phyloP scores from a whole-genome alignment of 139 green algal species.

The Desmodesmus armatus region DNA sequence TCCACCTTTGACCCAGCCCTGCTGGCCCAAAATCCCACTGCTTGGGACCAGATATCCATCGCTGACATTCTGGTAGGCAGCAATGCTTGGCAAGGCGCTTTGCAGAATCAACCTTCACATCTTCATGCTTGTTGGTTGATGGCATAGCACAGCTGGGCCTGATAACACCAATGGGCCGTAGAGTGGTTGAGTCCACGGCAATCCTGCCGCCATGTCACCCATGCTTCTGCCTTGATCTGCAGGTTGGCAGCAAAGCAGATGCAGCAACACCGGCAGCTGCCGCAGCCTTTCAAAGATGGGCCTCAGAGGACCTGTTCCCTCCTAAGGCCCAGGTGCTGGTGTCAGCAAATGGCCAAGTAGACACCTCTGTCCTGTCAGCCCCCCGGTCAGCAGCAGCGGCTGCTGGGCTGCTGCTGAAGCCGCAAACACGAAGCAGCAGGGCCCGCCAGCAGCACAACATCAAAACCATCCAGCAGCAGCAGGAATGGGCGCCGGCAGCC shows the following conservation, averaged over 20 bases:
- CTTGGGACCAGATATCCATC: slow-evolving; percentile 59
- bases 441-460: slow-evolving; percentile 7
- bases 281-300: background rate
- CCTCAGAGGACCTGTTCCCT: slow-evolving; percentile 52
- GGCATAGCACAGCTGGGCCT: too few relatives aligned
- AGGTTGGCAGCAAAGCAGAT: slow-evolving; percentile 72
- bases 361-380: background rate
- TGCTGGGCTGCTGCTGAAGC: background rate
- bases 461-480: slow-evolving; percentile 31
- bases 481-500: background rate
- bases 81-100: too few relatives aligned
- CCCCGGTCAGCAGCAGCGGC: slow-evolving; percentile 6
- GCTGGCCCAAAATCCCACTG: background rate
- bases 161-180: too few relatives aligned
- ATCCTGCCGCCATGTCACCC: too few relatives aligned
- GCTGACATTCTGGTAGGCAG: too few relatives aligned
- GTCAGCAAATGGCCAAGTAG: background rate
- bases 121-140: too few relatives aligned
- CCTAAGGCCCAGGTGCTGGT: slow-evolving; percentile 51
- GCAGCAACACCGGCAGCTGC: slow-evolving; percentile 1
- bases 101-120: too few relatives aligned
- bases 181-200: too few relatives aligned
- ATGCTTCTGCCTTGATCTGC: too few relatives aligned
- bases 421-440: background rate
- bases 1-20: slow-evolving; percentile 27